Evolutionary conservation across 768 basidiomycete genomes (phyloP).

Genomic region (Collybia mongolica): DNA sequence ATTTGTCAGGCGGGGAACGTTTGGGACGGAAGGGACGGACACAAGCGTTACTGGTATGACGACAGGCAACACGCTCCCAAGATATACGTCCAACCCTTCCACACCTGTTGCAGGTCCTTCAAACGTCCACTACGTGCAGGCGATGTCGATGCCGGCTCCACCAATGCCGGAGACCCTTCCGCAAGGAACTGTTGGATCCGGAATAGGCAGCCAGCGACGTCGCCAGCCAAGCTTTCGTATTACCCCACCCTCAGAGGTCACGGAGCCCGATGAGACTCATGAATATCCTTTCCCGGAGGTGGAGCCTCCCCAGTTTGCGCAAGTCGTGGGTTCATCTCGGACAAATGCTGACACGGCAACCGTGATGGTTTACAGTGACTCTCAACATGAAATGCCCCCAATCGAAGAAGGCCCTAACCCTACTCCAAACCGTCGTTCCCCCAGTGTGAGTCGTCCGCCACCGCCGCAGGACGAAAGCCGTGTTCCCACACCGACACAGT

Average conservation of each 20-base stretch:
- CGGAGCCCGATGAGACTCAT: constrained; percentile 23
- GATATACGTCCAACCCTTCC: constrained; percentile 37
- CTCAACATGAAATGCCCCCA: constrained; percentile 9
- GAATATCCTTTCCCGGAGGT: constrained; percentile 19
- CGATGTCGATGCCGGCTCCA: constrained; percentile 30
- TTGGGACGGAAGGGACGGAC: constrained; percentile 24
- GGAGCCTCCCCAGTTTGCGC: constrained; percentile 14
- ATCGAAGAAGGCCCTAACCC: constrained; percentile 7
- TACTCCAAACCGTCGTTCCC: constrained; percentile 1
- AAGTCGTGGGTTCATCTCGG: constrained; percentile 5
- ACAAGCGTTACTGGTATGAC: constrained; percentile 26
- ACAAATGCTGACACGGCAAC: constrained; percentile 8
- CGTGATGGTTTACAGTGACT: constrained; percentile 15
- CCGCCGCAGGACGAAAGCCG: constrained; percentile 6
- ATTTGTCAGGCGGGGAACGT: constrained; percentile 18
- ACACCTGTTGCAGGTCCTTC: constrained; percentile 32
- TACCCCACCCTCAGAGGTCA: constrained; percentile 26
- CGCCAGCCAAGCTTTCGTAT: constrained; percentile 28
- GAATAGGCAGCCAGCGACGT: constrained; percentile 17
- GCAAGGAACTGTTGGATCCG: constrained; percentile 10
- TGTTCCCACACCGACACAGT: constrained; percentile 14
- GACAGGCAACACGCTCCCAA: constrained; percentile 29
- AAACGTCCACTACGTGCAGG: constrained; percentile 29
- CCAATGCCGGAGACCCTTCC: constrained; percentile 11
- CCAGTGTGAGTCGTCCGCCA: constrained; percentile 7